Percentiles rank a stretch among this genome's conserved stretches.
Conservation (phyloP, 352 stramenopile species). For the Globisporangium nagaii region DNA sequence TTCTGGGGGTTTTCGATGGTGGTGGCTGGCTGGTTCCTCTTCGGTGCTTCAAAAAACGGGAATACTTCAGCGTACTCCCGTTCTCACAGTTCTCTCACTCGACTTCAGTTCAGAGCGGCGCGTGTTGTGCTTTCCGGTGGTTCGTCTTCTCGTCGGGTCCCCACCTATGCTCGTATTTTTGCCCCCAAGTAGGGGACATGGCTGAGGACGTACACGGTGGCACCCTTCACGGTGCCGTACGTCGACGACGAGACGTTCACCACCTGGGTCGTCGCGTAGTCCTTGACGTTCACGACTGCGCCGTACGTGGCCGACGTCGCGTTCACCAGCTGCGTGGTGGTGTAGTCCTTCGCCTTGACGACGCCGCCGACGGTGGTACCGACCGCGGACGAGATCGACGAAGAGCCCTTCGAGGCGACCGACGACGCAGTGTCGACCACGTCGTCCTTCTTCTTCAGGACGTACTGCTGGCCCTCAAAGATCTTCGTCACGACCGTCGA, state of each 20-base stretch:
- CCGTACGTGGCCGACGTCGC: slow-evolving; percentile 29
- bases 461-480: slow-evolving; percentile 53
- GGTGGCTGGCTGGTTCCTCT: neutral
- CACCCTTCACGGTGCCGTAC: slow-evolving; percentile 44
- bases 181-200: slow-evolving; percentile 56
- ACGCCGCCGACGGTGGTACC: slow-evolving; percentile 35
- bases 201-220: slow-evolving; percentile 45
- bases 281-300: slow-evolving; percentile 42
- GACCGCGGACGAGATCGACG: slow-evolving; percentile 35
- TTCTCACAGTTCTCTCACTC: neutral
- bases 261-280: slow-evolving; percentile 65
- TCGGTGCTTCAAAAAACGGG: neutral
- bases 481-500: slow-evolving; percentile 11
- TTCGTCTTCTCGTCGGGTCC: slow-evolving; percentile 8
- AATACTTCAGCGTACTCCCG: neutral
- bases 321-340: slow-evolving; percentile 32
- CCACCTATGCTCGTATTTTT: slow-evolving; percentile 56
- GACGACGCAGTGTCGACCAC: slow-evolving; percentile 15
- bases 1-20: neutral
- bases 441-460: slow-evolving; percentile 64
- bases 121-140: slow-evolving; percentile 1
- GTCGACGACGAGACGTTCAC: slow-evolving; percentile 64
- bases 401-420: slow-evolving; percentile 35
- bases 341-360: slow-evolving; percentile 58
- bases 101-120: slow-evolving; percentile 6